Evolutionary conservation across 768 basidiomycete species (phyloP).

Genomic region (Naganishia randhawae): DNA sequence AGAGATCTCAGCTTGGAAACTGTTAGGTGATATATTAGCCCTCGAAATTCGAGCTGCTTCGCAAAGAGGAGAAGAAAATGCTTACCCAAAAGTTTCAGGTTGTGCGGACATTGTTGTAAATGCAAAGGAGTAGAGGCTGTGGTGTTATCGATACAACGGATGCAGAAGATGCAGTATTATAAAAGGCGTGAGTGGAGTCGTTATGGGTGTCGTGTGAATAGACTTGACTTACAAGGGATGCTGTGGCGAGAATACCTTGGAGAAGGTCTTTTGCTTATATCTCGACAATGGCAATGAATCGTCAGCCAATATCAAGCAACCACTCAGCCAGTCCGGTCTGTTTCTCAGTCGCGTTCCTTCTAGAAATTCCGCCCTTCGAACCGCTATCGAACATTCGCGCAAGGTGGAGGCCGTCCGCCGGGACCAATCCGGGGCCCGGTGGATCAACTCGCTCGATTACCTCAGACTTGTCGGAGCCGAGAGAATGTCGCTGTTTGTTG

Average conservation of each 20-base stretch:
- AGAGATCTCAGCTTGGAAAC: slow-evolving; percentile 87
- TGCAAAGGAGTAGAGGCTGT: slow-evolving; percentile 10
- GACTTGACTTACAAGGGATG: slow-evolving; percentile 17
- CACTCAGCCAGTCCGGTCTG: background rate
- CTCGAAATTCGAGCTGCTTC: background rate
- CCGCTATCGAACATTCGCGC: background rate
- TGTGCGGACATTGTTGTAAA: slow-evolving; percentile 36
- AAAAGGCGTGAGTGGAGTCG: slow-evolving; percentile 16
- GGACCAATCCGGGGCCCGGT: background rate
- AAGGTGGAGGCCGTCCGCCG: background rate
- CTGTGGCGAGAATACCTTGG: slow-evolving; percentile 21
- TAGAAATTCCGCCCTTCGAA: slow-evolving; percentile 10
- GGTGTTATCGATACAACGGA: slow-evolving; percentile 16
- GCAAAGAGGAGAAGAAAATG: background rate
- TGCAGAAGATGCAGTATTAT: slow-evolving; percentile 10
- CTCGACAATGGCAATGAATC: background rate
- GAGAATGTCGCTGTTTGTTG: no score
- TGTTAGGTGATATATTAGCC: background rate
- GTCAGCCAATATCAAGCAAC: slow-evolving; percentile 18
- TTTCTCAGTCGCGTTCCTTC: slow-evolving; percentile 16
- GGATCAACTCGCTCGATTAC: no score
- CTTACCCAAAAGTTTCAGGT: slow-evolving; percentile 49
- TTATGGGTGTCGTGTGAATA: slow-evolving; percentile 1
- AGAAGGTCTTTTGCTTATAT: background rate
- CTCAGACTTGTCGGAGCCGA: no score